These are phyloP conservation scores for Mariannaea elegans DNA, from an alignment of 2,329 filamentous ascomycete species.

Conservation along the genomic window DNA sequence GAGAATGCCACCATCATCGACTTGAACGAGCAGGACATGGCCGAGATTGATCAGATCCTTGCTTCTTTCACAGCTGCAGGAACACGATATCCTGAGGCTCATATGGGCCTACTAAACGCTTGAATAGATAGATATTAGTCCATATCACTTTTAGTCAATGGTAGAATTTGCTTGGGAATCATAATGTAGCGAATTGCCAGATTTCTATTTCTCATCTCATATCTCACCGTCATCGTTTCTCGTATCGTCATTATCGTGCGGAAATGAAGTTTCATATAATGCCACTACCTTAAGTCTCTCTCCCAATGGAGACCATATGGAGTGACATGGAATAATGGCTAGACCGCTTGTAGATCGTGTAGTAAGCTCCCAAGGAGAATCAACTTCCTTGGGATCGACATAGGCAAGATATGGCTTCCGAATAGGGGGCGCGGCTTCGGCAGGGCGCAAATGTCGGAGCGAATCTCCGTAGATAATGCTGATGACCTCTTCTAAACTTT, in stretches of 20 bases:
- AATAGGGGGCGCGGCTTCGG: constrained; percentile 3
- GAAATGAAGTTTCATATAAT: constrained; percentile 41
- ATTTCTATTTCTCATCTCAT: constrained; percentile 5
- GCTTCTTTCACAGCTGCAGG: constrained; percentile 58
- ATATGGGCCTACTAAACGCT: constrained; percentile 30
- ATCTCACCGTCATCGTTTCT: constrained; percentile 11
- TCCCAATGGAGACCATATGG: constrained; percentile 46
- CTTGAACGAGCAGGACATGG: constrained; percentile 60
- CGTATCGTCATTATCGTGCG: constrained; percentile 15
- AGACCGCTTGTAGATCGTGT: constrained; percentile 5
- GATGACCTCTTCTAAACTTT: constrained; percentile 30
- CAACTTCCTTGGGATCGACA: constrained; percentile 37
- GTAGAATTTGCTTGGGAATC: neutral
- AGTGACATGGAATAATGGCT: constrained; percentile 48
- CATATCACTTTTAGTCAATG: neutral
- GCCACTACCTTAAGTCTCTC: constrained; percentile 46
- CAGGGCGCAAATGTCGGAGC: constrained; percentile 32
- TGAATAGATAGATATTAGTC: constrained; percentile 4
- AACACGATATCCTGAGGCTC: constrained; percentile 53
- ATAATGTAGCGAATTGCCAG: neutral
- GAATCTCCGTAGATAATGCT: constrained; percentile 33
- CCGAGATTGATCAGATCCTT: constrained; percentile 59
- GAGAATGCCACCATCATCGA: constrained; percentile 66
- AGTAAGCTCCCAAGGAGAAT: constrained; percentile 26
- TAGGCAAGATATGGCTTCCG: constrained; percentile 45